Evolutionary conservation across 1,284 basidiomycete genomes (phyloP), one percentile per base, ranked within the genome.

Genomic region (Fistulina hepatica): DNA sequence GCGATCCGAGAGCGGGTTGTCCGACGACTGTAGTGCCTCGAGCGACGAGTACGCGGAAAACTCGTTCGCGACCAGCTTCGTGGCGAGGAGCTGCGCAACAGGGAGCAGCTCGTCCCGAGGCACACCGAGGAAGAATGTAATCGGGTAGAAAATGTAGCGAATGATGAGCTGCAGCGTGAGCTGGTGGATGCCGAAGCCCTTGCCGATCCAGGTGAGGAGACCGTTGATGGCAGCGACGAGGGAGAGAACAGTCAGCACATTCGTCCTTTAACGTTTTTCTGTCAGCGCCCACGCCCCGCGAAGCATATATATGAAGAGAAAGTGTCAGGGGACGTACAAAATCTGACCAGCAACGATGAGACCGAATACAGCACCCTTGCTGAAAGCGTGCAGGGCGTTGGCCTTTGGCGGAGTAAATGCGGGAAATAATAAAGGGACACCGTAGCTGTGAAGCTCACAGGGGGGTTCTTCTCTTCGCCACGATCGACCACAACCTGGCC

Each of bases 301-400:
- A n/a, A n/a, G n/a, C n/a, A 26, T 5, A 22, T 21, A 16, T 11
- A 40, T 12, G 34, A 33, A 22, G 40, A 30, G 25, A 8, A 23
- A n/a, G n/a, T n/a, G n/a, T n/a, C n/a, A n/a, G n/a, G 21, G 5
- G 22, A 54, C 74, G 50, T 53, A 84, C 81, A 88, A 59, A 50
- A 88, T 88, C 54, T 88, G 81, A 15, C 84, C 86, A 12, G 88
- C 89, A 25, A 92, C 82, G 45, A 81, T 64, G 26, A 94, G 61
- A 60, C 91, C 90, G 51, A 94, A 90, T 42, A 77, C 60, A 13
- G 89, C 90, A 44, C 90, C 90, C 53, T 84, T 73, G 44, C 81
- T 81, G 63, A 93, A 93, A 3, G 90, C 88, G 53, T 94, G 90
- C 15, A 94, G 70, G 15, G 76, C 79, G 52, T 91, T 91, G 30